phyloP scores from a whole-genome alignment of 352 stramenopile genomes.

The Globisporangium spinosum region DNA sequence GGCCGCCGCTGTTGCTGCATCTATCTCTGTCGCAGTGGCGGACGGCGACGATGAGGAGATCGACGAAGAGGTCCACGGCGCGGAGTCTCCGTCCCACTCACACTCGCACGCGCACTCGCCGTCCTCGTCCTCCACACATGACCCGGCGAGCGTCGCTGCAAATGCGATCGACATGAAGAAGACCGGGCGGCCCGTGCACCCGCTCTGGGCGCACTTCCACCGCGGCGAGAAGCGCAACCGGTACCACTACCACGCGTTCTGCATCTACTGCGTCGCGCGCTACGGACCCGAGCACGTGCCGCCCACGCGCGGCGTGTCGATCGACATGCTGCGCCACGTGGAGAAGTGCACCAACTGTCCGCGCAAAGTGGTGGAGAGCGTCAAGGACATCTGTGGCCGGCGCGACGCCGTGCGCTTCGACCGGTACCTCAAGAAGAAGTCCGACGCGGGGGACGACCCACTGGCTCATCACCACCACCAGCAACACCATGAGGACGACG shows the following conservation, averaged over 20 bases:
- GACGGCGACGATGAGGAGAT: neutral
- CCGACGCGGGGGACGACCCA: slow-evolving; percentile 6
- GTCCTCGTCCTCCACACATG: neutral
- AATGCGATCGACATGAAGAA: slow-evolving; percentile 35
- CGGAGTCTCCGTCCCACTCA: neutral
- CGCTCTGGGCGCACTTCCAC: slow-evolving; percentile 79
- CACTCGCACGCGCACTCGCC: neutral
- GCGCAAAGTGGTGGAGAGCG: slow-evolving; percentile 49
- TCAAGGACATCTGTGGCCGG: slow-evolving; percentile 55
- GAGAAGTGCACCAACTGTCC: slow-evolving; percentile 71
- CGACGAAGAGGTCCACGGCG: neutral
- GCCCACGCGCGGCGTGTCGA: slow-evolving; percentile 70
- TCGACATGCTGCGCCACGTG: slow-evolving; percentile 79
- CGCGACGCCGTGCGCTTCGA: slow-evolving; percentile 43
- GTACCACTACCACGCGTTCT: slow-evolving; percentile 85
- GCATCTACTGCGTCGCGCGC: slow-evolving; percentile 68
- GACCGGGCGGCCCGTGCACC: slow-evolving; percentile 67
- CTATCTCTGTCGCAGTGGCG: neutral
- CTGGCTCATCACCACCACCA: slow-evolving; percentile 6
- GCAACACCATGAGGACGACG: slow-evolving; percentile 14
- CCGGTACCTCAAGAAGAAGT: slow-evolving; percentile 34
- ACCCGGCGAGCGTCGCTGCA: neutral
- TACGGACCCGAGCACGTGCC: slow-evolving; percentile 50
- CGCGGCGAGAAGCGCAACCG: slow-evolving; percentile 83
- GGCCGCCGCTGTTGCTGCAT: neutral